Evolutionary conservation across 2,329 filamentous ascomycete species (phyloP).

Genomic region (Microascus cirrosus): DNA sequence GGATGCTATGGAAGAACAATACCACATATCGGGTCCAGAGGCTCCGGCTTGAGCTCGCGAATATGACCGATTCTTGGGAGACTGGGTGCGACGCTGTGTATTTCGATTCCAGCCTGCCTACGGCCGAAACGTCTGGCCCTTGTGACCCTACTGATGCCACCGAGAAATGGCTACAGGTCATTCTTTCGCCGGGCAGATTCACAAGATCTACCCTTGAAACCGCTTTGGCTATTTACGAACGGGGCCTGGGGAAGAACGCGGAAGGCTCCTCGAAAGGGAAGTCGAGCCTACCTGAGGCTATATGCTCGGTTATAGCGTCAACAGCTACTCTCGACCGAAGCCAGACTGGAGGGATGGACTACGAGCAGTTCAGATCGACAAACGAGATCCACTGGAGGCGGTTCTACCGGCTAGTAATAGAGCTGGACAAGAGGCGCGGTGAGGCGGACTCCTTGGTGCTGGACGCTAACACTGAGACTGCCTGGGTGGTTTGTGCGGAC

Average conservation of each 20-base stretch:
- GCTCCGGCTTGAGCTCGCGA: slow-evolving; percentile 60
- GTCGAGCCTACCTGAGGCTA: slow-evolving; percentile 59
- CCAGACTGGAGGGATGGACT: slow-evolving; percentile 57
- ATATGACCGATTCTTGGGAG: slow-evolving; percentile 50
- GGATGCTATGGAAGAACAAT: slow-evolving; percentile 80
- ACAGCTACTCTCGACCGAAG: slow-evolving; percentile 55
- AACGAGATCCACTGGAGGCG: slow-evolving; percentile 79
- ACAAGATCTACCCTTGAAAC: slow-evolving; percentile 71
- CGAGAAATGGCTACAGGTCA: slow-evolving; percentile 76
- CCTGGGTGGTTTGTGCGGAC: slow-evolving; percentile 80
- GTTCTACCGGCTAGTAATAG: slow-evolving; percentile 76
- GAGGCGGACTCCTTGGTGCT: slow-evolving; percentile 71
- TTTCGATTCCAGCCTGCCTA: slow-evolving; percentile 43
- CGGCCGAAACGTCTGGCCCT: slow-evolving; percentile 45
- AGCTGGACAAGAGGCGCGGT: slow-evolving; percentile 75
- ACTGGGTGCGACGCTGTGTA: slow-evolving; percentile 61
- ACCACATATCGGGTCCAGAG: slow-evolving; percentile 65
- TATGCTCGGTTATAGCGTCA: slow-evolving; percentile 60
- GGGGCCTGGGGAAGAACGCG: slow-evolving; percentile 37
- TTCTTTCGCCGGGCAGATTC: slow-evolving; percentile 77
- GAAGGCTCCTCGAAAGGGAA: slow-evolving; percentile 28
- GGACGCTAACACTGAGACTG: slow-evolving; percentile 58
- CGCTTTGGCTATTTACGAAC: slow-evolving; percentile 70
- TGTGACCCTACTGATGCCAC: slow-evolving; percentile 59
- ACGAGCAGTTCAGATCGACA: slow-evolving; percentile 61